Conservation (phyloP, 2,329 filamentous ascomycete species). For the Fusarium protoensiforme region DNA sequence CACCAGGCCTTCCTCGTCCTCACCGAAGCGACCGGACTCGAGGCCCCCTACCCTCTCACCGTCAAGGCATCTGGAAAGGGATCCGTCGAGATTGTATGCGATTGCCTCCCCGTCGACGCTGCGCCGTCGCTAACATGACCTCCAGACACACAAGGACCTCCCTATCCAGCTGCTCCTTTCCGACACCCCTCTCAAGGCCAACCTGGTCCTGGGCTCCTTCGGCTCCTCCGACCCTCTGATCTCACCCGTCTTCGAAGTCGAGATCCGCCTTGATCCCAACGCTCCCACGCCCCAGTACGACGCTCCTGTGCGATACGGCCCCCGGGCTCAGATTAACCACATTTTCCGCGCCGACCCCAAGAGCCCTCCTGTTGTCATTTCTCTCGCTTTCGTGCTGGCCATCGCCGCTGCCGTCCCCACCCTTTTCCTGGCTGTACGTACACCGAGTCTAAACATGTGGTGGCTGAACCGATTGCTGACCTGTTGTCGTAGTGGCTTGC, state of each 20-base stretch:
- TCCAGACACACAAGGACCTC: slow-evolving; percentile 88
- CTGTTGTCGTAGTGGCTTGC: slow-evolving; percentile 72
- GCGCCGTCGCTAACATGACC: slow-evolving; percentile 41
- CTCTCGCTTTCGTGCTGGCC: slow-evolving; percentile 78
- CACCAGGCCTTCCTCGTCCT: slow-evolving; percentile 95
- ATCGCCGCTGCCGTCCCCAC: slow-evolving; percentile 80
- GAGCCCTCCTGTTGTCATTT: slow-evolving; percentile 84
- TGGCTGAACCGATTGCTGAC: slow-evolving; percentile 34
- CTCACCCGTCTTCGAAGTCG: slow-evolving; percentile 77
- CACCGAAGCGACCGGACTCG: slow-evolving; percentile 80
- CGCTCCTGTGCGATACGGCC: slow-evolving; percentile 83
- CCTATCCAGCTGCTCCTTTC: slow-evolving; percentile 82
- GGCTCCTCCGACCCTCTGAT: slow-evolving; percentile 77
- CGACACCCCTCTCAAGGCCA: slow-evolving; percentile 77
- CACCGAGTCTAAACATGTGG: too few species aligned
- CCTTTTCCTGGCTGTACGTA: slow-evolving; percentile 75
- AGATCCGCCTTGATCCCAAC: slow-evolving; percentile 72
- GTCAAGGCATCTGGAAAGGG: slow-evolving; percentile 91
- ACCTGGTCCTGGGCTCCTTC: slow-evolving; percentile 87
- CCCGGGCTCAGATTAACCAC: slow-evolving; percentile 87
- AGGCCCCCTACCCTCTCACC: slow-evolving; percentile 85
- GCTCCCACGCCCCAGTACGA: slow-evolving; percentile 69
- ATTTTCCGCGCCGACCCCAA: slow-evolving; percentile 84
- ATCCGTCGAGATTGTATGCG: slow-evolving; percentile 81
- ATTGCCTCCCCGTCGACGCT: background rate